phyloP scores from a whole-genome alignment of 331 rosid genomes.

The Telfairia occidentalis region DNA sequence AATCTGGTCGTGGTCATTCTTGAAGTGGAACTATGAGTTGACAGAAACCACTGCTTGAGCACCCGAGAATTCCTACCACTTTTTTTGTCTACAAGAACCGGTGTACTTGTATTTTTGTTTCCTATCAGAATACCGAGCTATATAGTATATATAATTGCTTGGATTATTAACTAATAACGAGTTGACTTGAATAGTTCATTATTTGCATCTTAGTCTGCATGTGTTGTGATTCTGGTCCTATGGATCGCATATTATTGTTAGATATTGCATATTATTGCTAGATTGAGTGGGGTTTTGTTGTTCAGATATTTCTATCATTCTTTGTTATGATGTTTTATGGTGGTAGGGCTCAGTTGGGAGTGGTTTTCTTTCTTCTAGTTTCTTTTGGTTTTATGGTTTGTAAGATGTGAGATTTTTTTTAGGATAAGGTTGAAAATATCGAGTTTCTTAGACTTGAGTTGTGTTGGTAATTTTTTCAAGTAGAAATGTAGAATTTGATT shows the following conservation, averaged over 20 bases:
- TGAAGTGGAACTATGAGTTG: not conserved
- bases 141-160: not conserved
- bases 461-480: not conserved
- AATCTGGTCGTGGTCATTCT: not conserved
- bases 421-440: not conserved
- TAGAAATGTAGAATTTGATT: not conserved
- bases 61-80: not conserved
- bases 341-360: not conserved
- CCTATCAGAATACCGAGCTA: not conserved
- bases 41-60: not conserved
- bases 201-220: not conserved
- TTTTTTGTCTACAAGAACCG: not conserved
- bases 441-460: not conserved
- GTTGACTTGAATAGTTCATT: not conserved
- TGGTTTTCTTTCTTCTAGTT: not conserved
- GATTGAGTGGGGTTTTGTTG: not conserved
- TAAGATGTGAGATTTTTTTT: not conserved
- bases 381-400: not conserved
- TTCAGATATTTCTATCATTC: not conserved
- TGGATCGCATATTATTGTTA: not conserved
- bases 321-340: not conserved
- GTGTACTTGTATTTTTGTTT: no score
- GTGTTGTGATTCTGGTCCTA: not conserved
- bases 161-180: not conserved
- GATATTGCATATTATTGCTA: no score